Evolutionary conservation across 192 early-diverging fungal genomes (phyloP).

Genomic region (Backusella luteola): DNA sequence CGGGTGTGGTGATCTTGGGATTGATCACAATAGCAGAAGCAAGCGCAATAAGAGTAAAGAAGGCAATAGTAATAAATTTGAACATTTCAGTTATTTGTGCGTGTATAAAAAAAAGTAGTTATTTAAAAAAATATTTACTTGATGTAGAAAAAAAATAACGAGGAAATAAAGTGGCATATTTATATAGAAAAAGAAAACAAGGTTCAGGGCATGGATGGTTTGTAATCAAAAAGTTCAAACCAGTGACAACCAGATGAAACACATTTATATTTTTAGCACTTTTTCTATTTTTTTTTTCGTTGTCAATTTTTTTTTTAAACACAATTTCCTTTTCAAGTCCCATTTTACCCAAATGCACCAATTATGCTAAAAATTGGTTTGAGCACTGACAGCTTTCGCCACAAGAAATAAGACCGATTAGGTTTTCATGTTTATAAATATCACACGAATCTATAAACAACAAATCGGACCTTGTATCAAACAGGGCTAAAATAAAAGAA

Average conservation of each 20-base stretch:
- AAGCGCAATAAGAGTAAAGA: neutral
- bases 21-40: slow-evolving; percentile 8
- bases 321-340: neutral
- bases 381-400: neutral
- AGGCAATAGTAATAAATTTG: neutral
- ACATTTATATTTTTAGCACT: neutral
- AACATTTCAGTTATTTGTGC: neutral
- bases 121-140: neutral
- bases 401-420: neutral
- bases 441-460: neutral
- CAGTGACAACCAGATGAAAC: neutral
- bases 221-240: neutral
- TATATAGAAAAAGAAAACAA: neutral
- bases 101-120: neutral
- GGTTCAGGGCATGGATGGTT: neutral
- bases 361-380: neutral
- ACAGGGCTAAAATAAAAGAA: neutral
- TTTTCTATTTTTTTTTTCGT: slow-evolving; percentile 3
- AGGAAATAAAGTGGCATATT: neutral
- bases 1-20: slow-evolving; percentile 10
- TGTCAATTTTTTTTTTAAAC: neutral
- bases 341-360: neutral
- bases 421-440: neutral
- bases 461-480: neutral
- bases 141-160: neutral